Percentiles rank a stretch among this genome's conserved stretches.
phyloP scores from a whole-genome alignment of 2,329 filamentous ascomycete species.

The Cercospora sojina region DNA sequence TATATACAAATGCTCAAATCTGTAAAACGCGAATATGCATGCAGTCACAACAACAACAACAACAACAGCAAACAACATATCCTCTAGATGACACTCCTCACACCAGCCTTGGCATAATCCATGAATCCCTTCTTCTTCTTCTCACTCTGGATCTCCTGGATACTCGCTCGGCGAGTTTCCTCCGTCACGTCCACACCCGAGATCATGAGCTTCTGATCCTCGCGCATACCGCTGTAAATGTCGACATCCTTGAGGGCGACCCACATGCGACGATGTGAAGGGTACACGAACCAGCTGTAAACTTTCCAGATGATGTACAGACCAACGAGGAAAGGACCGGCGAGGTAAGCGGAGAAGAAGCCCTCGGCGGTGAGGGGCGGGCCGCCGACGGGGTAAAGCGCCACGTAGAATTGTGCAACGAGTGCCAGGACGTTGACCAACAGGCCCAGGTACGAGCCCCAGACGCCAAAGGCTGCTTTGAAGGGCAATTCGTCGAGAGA shows the following conservation, averaged over 20 bases:
- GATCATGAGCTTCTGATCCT: slow-evolving; percentile 28
- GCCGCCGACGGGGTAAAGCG: slow-evolving; percentile 29
- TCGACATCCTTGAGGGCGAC: slow-evolving; percentile 38
- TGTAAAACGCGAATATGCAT: not conserved
- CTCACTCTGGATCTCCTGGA: slow-evolving; percentile 35
- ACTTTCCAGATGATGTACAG: slow-evolving; percentile 36
- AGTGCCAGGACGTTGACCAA: slow-evolving; percentile 43
- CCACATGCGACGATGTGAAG: slow-evolving; percentile 36
- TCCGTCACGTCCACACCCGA: slow-evolving; percentile 32
- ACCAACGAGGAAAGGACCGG: slow-evolving; percentile 34
- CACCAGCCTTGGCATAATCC: slow-evolving; percentile 11
- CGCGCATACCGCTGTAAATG: slow-evolving; percentile 41
- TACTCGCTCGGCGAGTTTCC: slow-evolving; percentile 36
- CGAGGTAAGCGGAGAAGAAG: slow-evolving; percentile 37
- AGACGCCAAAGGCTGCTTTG: slow-evolving; percentile 43
- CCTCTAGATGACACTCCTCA: slow-evolving; percentile 10
- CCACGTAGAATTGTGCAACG: slow-evolving; percentile 45
- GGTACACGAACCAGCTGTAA: slow-evolving; percentile 31
- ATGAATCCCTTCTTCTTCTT: slow-evolving; percentile 31
- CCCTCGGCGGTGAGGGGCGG: slow-evolving; percentile 20
- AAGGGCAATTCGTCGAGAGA: slow-evolving; percentile 47
- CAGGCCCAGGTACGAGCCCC: slow-evolving; percentile 44
- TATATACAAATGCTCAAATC: not conserved
- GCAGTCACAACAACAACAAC: too few relatives aligned
- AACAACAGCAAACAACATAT: not conserved